Base-by-base conservation (phyloP, 1,284 basidiomycete genomes). In the Rhodotorula sp. region DNA sequence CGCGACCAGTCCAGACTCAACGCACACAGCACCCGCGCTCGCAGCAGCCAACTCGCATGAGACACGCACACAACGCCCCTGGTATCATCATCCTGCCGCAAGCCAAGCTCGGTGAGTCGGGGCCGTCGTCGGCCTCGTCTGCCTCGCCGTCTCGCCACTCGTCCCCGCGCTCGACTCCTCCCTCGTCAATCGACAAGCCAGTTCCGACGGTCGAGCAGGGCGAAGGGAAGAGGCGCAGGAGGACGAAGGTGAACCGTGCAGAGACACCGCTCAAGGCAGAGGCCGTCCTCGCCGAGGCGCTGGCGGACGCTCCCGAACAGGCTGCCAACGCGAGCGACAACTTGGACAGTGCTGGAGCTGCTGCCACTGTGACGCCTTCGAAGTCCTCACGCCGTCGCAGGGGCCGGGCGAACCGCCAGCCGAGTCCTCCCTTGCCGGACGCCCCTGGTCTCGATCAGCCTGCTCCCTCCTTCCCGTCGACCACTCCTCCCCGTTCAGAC, bases 51-150 rank as follows among this genome's bases (percentile, higher is more conserved):
- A 63, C 53, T 27, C 30, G 54, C 39, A 48, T 56, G 44, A 66
- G 24, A 46, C 56, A 51, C 22, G 20, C 36, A 13, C 53, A 55
- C 32, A 39, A 8, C 53, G 39, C 11, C 0, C 68, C 60, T 9
- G 64, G 66, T 32, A 60, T 72, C 54, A 66, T 72, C 64, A 60
- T 55, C 49, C 64, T 68, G 39, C 67, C 58, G 2, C 58, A 61
- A 30, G 17, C 39, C 19, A 58, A 48, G 51, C 49, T 44, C 60
- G 47, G 36, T 15, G 27, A 36, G 55, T 39, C 55, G 27, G 30
- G 36, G 34, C 44, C 36, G 55, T 36, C 20, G 27, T 30, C 51
- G 19, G 27, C 32, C 39, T 57, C 63, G 22, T 44, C 60, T 11
- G 24, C 39, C 30, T 32, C 27, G 20, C 24, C 7, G 32, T 17